A percentile compares a stretch with the other conserved stretches of the same genome.
Evolutionary conservation across 164 flowering plant species (phyloP).

Genomic region (Pachysandra terminalis): DNA sequence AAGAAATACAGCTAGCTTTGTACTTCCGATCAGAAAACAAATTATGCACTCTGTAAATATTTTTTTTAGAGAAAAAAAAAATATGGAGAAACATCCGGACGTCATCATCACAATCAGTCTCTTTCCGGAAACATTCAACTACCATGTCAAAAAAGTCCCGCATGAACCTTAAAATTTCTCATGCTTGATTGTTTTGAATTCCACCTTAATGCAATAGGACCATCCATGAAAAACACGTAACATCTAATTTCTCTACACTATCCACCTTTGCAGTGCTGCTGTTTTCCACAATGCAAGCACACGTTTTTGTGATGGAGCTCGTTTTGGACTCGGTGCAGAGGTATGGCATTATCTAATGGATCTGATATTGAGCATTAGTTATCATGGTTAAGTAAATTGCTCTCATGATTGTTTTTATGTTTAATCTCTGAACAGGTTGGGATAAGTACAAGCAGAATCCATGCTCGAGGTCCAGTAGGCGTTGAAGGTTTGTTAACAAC

Average conservation of each 20-base stretch:
- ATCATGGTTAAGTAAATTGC: not conserved
- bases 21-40: no score
- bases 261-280: constrained; percentile 83
- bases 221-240: not conserved
- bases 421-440: constrained; percentile 64
- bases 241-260: not conserved
- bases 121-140: no score
- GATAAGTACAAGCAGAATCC: constrained; percentile 92
- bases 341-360: constrained; percentile 30
- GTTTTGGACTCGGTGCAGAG: constrained; percentile 99
- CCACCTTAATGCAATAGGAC: not conserved
- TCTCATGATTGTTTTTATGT: constrained; percentile 9
- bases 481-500: constrained; percentile 95
- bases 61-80: no score
- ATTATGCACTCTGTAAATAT: no score
- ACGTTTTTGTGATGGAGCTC: constrained; percentile 94
- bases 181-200: no score
- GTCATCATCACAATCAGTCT: no score
- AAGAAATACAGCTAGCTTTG: no score
- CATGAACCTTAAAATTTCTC: no score
- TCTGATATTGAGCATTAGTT: not conserved
- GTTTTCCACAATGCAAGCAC: constrained; percentile 98
- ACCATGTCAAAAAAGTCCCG: no score
- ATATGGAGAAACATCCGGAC: no score
- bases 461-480: constrained; percentile 99